Conservation (phyloP, 2,329 filamentous ascomycete genomes). For the Chrysoporthe cubensis region DNA sequence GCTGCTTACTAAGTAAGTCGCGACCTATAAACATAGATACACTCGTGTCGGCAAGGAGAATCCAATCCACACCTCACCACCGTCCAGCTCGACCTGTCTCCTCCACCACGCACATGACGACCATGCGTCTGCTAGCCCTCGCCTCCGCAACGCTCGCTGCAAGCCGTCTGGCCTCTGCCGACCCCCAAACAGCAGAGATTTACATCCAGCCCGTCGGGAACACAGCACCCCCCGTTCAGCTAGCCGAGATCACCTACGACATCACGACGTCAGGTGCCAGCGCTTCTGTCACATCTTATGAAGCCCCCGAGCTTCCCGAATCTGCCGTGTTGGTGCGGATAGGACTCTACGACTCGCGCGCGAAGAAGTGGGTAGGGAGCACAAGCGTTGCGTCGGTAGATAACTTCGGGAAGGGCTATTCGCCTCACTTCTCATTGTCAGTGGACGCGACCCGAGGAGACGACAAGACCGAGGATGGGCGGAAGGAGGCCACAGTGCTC, state of each 20-base stretch:
- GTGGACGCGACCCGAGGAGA: slow-evolving; percentile 43
- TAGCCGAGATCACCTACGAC: slow-evolving; percentile 63
- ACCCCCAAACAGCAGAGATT: slow-evolving; percentile 53
- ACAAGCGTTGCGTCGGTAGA: slow-evolving; percentile 59
- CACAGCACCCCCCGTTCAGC: slow-evolving; percentile 43
- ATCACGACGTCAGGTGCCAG: slow-evolving; percentile 40
- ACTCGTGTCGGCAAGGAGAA: not conserved
- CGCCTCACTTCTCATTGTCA: slow-evolving; percentile 59
- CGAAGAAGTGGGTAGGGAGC: slow-evolving; percentile 55
- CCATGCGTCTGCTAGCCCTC: slow-evolving; percentile 29
- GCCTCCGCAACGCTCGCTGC: slow-evolving; percentile 43
- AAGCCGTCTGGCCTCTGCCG: slow-evolving; percentile 44
- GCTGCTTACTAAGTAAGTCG: not conserved
- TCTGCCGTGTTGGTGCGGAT: slow-evolving; percentile 57
- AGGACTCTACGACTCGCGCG: slow-evolving; percentile 57
- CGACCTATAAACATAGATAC: not conserved
- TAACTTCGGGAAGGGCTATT: slow-evolving; percentile 65
- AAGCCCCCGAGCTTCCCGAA: slow-evolving; percentile 57
- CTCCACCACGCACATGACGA: slow-evolving; percentile 18
- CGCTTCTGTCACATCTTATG: slow-evolving; percentile 56
- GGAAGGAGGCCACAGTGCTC: slow-evolving; percentile 46
- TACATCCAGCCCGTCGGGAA: slow-evolving; percentile 56
- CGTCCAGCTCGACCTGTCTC: not conserved
- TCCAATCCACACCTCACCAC: not conserved
- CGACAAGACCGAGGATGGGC: slow-evolving; percentile 6